phyloP scores from a whole-genome alignment of 2,329 filamentous ascomycete species.

The Cadophora gregata region DNA sequence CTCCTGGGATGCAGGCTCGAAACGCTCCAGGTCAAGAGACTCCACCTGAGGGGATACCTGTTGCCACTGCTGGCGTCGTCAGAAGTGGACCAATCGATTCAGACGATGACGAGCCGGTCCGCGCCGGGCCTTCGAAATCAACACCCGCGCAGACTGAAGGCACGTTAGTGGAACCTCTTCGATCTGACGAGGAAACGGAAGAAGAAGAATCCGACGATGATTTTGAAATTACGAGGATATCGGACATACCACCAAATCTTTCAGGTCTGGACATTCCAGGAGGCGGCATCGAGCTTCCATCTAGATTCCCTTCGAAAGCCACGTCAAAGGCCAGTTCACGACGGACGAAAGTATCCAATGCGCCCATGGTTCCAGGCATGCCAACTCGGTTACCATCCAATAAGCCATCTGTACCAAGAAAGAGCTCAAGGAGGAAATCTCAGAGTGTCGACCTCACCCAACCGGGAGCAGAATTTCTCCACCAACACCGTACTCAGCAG shows the following conservation, averaged over 20 bases:
- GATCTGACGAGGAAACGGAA: constrained; percentile 52
- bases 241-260: constrained; percentile 60
- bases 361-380: constrained; percentile 50
- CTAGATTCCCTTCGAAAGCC: constrained; percentile 64
- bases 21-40: constrained; percentile 68
- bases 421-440: constrained; percentile 68
- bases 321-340: constrained; percentile 48
- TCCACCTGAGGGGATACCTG: constrained; percentile 69
- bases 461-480: constrained; percentile 22
- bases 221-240: constrained; percentile 49
- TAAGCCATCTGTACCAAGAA: constrained; percentile 64
- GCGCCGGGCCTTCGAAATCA: constrained; percentile 44
- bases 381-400: constrained; percentile 28
- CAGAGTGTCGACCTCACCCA: constrained; percentile 38
- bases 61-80: constrained; percentile 50
- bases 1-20: constrained; percentile 68
- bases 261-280: constrained; percentile 60
- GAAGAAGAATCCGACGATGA: constrained; percentile 56
- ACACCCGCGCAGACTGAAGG: constrained; percentile 37
- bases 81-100: constrained; percentile 66
- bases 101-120: constrained; percentile 59
- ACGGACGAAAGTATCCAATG: constrained; percentile 26
- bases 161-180: constrained; percentile 37
- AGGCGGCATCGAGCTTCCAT: constrained; percentile 55
- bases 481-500: constrained; percentile 30